Evolutionary conservation across 148 eudicot genomes (phyloP), one percentile per base, ranked within the genome.

Genomic region (Camellia granthamiana): DNA sequence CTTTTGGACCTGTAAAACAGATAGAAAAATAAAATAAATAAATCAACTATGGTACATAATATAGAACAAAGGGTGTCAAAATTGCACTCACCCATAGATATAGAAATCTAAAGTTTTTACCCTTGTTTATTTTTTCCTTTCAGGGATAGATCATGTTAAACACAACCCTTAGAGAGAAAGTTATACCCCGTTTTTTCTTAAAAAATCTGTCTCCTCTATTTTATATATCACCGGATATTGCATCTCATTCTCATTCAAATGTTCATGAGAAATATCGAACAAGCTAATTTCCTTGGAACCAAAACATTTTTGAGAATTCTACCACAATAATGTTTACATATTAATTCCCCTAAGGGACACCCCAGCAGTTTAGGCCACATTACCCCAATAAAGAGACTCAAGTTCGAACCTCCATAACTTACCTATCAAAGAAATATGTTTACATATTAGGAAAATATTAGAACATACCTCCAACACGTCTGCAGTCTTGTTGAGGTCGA

Each of bases 401-500:
- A 30, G 38, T 30, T 30, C 38, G 38, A 30, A 30, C 38, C 38
- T 30, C 38, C 38, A 30, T 30, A 30, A 30, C 38, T 30, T 30
- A 1, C 38, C 38, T 30, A 30, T 30, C 38, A 30, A 30, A 30
- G 38, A 30, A 30, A 30, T 30, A 23, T 58, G 23, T 23, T 54
- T 3, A 21, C 3, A 67, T 42, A 62, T 16, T 55, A 79, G 38
- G 38, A 30, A 30, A 30, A 30, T 30, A 30, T 30, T 30, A 30
- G 38, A 30, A 30, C 82, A 38, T 80, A 88, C 90, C 79, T 81
- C 81, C 76, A 88, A 74, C 69, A 84, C 75, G 38, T 79, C 79
- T 56, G 90, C 88, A 30, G 85, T 64, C 55, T 66, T 55, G 76
- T 88, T 88, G 47, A 88, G 79, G 80, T 88, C 90, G 83, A 88